Evolutionary conservation across 1,284 basidiomycete genomes (phyloP).

Genomic region (Mycena citricolor): DNA sequence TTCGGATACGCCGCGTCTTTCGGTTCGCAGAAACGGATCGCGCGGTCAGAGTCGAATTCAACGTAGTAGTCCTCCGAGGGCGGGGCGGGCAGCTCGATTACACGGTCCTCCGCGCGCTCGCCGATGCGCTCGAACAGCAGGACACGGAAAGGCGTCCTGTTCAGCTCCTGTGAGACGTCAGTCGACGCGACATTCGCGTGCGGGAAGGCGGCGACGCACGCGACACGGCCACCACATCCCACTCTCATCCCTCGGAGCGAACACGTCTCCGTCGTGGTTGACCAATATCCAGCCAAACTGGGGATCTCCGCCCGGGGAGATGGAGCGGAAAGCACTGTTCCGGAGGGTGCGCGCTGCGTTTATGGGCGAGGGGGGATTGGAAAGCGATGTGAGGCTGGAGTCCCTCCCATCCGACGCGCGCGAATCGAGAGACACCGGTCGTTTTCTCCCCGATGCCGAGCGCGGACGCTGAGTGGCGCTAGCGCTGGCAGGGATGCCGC

Average conservation of each 20-base stretch:
- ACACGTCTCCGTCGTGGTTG: constrained; percentile 34
- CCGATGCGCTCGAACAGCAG: constrained; percentile 12
- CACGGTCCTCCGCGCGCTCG: background rate
- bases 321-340: background rate
- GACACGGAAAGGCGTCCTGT: constrained; percentile 28
- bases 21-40: constrained; percentile 32
- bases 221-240: constrained; percentile 53
- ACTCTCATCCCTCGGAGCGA: constrained; percentile 26
- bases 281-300: constrained; percentile 42
- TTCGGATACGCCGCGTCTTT: constrained; percentile 25
- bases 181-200: no score
- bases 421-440: constrained; percentile 9
- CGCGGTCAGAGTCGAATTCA: background rate
- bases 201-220: constrained; percentile 32
- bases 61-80: background rate
- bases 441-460: constrained; percentile 1
- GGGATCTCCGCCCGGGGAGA: constrained; percentile 20
- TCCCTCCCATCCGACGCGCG: constrained; percentile 7
- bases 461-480: background rate
- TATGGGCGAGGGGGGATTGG: background rate
- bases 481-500: background rate
- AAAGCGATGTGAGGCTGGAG: constrained; percentile 5
- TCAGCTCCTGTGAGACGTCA: constrained; percentile 10
- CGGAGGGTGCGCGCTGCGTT: no score
- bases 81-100: background rate